phyloP scores from a whole-genome alignment of 2,329 filamentous ascomycete species.

The Trichoderma breve region DNA sequence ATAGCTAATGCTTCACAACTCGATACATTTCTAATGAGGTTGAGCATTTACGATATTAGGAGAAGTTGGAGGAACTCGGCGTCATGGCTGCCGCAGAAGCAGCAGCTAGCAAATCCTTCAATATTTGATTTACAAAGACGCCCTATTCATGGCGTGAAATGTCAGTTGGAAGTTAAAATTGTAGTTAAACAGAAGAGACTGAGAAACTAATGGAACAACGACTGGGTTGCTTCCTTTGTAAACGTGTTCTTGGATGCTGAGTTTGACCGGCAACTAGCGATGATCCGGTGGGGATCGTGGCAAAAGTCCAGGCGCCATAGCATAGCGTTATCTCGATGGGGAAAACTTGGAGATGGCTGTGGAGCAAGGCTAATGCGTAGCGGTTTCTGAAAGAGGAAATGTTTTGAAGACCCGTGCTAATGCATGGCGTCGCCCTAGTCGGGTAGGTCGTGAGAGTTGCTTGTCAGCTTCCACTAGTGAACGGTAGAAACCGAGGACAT shows the following conservation, averaged over 20 bases:
- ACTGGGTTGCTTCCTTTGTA: background rate
- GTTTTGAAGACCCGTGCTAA: background rate
- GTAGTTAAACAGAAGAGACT: background rate
- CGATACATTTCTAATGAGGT: background rate
- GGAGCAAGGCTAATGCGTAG: background rate
- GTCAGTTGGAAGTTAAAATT: background rate
- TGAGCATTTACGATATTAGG: background rate
- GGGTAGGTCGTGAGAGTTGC: background rate
- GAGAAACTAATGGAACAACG: background rate
- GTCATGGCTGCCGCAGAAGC: background rate
- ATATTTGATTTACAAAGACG: background rate
- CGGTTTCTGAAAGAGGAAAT: conserved; percentile 2
- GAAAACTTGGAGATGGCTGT: background rate
- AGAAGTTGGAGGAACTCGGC: background rate
- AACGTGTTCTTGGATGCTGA: background rate
- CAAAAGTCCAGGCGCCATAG: background rate
- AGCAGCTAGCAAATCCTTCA: background rate
- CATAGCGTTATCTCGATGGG: background rate
- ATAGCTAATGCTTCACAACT: background rate
- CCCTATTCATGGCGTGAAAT: background rate
- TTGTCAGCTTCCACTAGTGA: background rate
- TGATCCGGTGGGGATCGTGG: background rate
- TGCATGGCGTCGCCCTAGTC: background rate
- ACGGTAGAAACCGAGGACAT: background rate
- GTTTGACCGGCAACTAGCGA: background rate